A percentile compares a stretch with the other conserved stretches of the same genome.
These are phyloP conservation scores for Pestalotiopsis sp. DNA, from an alignment of 2,329 filamentous ascomycete species.

Conservation along the genomic window DNA sequence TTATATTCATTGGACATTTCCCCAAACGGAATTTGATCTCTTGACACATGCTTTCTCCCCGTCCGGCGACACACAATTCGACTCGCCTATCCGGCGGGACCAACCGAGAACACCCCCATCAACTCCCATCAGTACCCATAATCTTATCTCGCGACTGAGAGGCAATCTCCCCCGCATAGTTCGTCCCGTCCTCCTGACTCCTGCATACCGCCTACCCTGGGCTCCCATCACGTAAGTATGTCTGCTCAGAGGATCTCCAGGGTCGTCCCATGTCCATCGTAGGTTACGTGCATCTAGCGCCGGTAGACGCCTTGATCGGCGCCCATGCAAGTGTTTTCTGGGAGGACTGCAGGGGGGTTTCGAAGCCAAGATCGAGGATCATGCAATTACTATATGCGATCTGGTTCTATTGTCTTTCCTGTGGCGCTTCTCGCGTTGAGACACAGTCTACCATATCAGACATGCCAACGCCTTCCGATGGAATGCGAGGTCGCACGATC, in stretches of 20 bases:
- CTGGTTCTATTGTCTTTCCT: background rate
- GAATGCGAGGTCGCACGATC: background rate
- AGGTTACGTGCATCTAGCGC: background rate
- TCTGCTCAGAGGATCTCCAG: background rate
- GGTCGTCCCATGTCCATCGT: background rate
- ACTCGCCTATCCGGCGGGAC: background rate
- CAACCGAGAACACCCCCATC: background rate
- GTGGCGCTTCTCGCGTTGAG: background rate
- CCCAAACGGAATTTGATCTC: conserved; percentile 2
- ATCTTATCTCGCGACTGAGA: background rate
- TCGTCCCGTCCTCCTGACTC: background rate
- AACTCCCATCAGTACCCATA: background rate
- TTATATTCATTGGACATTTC: conserved; percentile 8
- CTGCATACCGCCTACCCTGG: background rate
- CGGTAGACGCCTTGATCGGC: background rate
- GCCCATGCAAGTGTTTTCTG: background rate
- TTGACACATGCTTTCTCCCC: conserved; percentile 8
- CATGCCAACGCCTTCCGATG: background rate
- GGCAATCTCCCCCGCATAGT: background rate
- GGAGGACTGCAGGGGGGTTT: background rate
- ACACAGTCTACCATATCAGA: background rate
- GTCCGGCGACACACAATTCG: background rate
- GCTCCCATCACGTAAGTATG: background rate
- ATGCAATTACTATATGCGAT: background rate
- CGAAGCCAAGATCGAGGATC: background rate